Evolutionary conservation across 441 rosid genomes (phyloP), one percentile per base, ranked within the genome.

Genomic region (Arabidopsis lyrata): DNA sequence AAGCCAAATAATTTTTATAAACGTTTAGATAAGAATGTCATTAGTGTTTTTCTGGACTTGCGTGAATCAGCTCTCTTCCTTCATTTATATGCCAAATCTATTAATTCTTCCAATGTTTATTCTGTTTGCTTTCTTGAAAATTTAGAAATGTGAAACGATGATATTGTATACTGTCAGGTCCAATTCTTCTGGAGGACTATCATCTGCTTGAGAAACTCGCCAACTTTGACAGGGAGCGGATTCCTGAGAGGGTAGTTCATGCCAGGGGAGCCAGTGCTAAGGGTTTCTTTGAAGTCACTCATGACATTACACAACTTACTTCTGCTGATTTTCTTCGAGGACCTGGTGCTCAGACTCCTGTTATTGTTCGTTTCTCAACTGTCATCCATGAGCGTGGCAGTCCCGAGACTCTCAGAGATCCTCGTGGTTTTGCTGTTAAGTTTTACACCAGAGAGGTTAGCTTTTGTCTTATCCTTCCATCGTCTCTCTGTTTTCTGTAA

Each of bases 191-290:
- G 0, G 99, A 95, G 90, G 99, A 95, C 76, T 95, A 95, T 68
- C 99, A 95, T 78, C 74, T 95, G 74, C 76, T 92, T 63, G 99
- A 95, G 74, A 95, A 95, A 82, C 74, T 95, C 42, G 98, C 99
- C 74, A 90, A 95, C 76, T 92, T 95, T 76, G 96, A 90, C 68
- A 86, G 98, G 74, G 97, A 95, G 80, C 72, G 97, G 32, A 95
- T 95, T 63, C 99, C 99, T 18, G 99, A 95, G 81, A 90, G 99
- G 50, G 99, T 95, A 24, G 99, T 95, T 74, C 97, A 95, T 76
- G 99, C 99, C 12, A 89, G 99, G 85, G 97, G 99, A 55, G 97
- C 95, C 18, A 95, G 97, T 70, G 86, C 86, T 1, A 83, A 83
- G 72, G 86, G 86, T 68, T 83, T 83, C 81, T 83, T 83, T 52